phyloP scores from a whole-genome alignment of 2,329 filamentous ascomycete genomes.

The Sclerotinia glacialis region DNA sequence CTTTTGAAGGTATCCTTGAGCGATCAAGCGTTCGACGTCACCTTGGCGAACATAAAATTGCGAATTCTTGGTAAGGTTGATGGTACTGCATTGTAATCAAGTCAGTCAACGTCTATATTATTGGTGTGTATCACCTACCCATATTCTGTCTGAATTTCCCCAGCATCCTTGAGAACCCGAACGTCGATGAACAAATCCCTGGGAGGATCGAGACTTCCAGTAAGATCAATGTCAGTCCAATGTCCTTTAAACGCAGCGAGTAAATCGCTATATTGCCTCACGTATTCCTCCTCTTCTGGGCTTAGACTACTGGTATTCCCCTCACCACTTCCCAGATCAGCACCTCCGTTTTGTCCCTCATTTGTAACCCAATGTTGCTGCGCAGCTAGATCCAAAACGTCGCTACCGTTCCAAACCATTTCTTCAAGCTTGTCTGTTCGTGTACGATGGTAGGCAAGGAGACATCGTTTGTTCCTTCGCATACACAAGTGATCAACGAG shows the following conservation, averaged over 20 bases:
- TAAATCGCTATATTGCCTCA: slow-evolving; percentile 85
- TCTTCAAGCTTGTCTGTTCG: slow-evolving; percentile 89
- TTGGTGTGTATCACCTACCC: slow-evolving; percentile 58
- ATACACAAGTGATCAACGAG: slow-evolving; percentile 93
- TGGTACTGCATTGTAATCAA: slow-evolving; percentile 59
- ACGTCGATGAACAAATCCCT: slow-evolving; percentile 96
- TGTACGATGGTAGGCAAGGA: slow-evolving; percentile 90
- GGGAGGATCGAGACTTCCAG: slow-evolving; percentile 90
- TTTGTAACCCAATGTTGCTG: slow-evolving; percentile 48
- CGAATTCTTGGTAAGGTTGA: slow-evolving; percentile 95
- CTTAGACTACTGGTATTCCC: slow-evolving; percentile 72
- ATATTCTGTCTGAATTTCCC: slow-evolving; percentile 98
- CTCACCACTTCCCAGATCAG: slow-evolving; percentile 45
- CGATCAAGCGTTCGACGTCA: slow-evolving; percentile 90
- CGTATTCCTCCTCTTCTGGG: slow-evolving; percentile 95
- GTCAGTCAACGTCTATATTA: slow-evolving; percentile 19
- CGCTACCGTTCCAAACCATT: slow-evolving; percentile 86
- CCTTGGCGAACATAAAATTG: slow-evolving; percentile 96
- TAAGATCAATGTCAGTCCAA: slow-evolving; percentile 97
- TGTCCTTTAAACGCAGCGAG: slow-evolving; percentile 96
- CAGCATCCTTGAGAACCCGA: slow-evolving; percentile 89
- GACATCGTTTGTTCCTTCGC: slow-evolving; percentile 91
- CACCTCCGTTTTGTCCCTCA: slow-evolving; percentile 38
- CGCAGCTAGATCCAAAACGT: slow-evolving; percentile 69
- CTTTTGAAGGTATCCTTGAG: slow-evolving; percentile 91